Percentiles rank a stretch among this genome's conserved stretches.
These are phyloP conservation scores for Sutorius eximius DNA, from an alignment of 1,284 basidiomycete species.

Conservation along the genomic window DNA sequence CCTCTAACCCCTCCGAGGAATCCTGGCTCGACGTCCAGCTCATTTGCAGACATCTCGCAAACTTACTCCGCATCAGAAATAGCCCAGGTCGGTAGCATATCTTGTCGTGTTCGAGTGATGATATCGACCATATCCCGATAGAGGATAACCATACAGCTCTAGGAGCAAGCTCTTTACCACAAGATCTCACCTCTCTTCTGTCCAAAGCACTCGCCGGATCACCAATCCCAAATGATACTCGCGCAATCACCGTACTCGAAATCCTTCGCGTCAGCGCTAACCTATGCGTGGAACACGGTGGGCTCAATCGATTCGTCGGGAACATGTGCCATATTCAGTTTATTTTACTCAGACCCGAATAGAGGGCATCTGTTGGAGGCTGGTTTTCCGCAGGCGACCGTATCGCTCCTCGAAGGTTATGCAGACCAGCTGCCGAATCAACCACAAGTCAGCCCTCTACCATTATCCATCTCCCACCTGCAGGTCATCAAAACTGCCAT, in stretches of 20 bases:
- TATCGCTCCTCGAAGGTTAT: constrained; percentile 70
- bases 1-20: constrained; percentile 35
- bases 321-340: constrained; percentile 1
- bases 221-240: constrained; percentile 44
- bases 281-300: constrained; percentile 78
- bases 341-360: constrained; percentile 54
- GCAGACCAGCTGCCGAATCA: constrained; percentile 50
- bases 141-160: constrained; percentile 71
- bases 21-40: constrained; percentile 55
- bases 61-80: constrained; percentile 57
- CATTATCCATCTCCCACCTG: constrained; percentile 60
- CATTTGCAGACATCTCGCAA: constrained; percentile 58
- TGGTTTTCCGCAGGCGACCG: constrained; percentile 62
- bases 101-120: not conserved
- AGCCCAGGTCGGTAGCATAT: constrained; percentile 40
- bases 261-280: constrained; percentile 76
- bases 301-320: constrained; percentile 17
- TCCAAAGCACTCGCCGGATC: constrained; percentile 52
- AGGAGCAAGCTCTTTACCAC: constrained; percentile 62
- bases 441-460: constrained; percentile 43
- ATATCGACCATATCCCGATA: constrained; percentile 31
- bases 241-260: constrained; percentile 57
- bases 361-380: constrained; percentile 67
- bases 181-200: constrained; percentile 60
- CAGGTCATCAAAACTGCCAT: constrained; percentile 76